Conservation (phyloP, 768 basidiomycete genomes). For the Panaeolus papilionaceus region DNA sequence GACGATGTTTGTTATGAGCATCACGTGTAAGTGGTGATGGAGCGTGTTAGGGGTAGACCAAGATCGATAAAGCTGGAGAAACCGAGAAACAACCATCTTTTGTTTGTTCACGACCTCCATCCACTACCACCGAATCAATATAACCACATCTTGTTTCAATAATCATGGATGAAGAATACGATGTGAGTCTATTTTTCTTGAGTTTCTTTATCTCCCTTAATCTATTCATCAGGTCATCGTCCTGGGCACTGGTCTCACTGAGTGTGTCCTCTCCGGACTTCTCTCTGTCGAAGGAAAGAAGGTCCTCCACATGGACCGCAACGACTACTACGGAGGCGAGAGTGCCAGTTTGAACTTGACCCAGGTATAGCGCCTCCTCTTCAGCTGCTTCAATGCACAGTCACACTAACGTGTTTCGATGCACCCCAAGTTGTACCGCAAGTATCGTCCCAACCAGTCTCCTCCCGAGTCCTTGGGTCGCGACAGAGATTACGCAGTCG, state of each 20-base stretch:
- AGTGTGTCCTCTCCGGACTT: conserved; percentile 97
- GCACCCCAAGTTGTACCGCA: conserved; percentile 81
- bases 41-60: conserved; percentile 13
- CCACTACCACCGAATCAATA: conserved; percentile 28
- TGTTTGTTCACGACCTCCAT: conserved; percentile 27
- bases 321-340: conserved; percentile 99
- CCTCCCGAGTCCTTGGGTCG: conserved; percentile 89
- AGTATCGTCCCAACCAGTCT: conserved; percentile 82
- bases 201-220: conserved; percentile 23
- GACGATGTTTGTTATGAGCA: conserved; percentile 7
- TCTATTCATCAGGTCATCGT: conserved; percentile 71
- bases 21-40: conserved; percentile 3
- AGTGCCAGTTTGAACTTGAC: conserved; percentile 97
- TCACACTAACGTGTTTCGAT: not conserved
- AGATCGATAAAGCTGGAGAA: conserved; percentile 33
- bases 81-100: not conserved
- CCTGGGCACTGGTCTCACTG: conserved; percentile 96
- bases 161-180: conserved; percentile 99
- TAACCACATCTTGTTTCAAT: conserved; percentile 18
- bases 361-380: conserved; percentile 64
- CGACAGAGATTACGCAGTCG: conserved; percentile 97
- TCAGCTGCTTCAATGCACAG: not conserved
- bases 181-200: conserved; percentile 55
- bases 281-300: conserved; percentile 99
- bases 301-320: conserved; percentile 98